Evolutionary conservation across 148 eudicot species (phyloP), one percentile per base, ranked within the genome.

Genomic region (Rhododendron williamsianum): DNA sequence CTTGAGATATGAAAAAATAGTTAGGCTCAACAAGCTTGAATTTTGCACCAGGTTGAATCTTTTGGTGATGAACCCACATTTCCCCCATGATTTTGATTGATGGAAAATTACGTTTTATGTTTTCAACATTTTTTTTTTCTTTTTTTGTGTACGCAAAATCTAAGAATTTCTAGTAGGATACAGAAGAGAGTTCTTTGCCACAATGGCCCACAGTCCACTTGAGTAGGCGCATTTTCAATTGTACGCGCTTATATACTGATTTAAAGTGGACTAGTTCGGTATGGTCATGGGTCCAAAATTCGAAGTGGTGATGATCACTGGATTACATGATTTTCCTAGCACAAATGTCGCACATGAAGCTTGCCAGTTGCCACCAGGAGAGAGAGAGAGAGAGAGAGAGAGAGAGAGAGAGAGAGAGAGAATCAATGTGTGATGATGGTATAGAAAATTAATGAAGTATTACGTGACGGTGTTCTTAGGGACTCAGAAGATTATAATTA

Each of bases 311-410:
- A 54, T 54, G 1, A 54, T 54, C 21, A 54, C 60, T 15, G 16
- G 16, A 82, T 10, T 54, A 18, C 23, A 65, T 12, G 8, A 25
- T 46, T 79, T 79, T 60, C 25, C 16, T 27, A 41, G 54, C 54
- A 82, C 76, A 63, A 65, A 41, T 65, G 76, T 65, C 15, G 38
- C 15, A 51, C 81, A 49, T 10, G 19, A 46, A 38, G 33, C 27
- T 60, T 41, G 74, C 84, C 84, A 82, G 16, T 60, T 41, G 74
- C 84, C 84, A 82, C 84, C 74, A 63, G 52, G 0, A 0, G 10
- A 10, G 33, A 25, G 5, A 79, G 25, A 19, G n/a, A 7, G 12
- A 54, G 35, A 52, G 18, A 11, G 33, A n/a, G 4, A 79, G 25
- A 33, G n/a, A 7, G 11, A 54, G 35, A 52, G 30, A 10, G 38